Conservation (phyloP, 1,284 basidiomycete species). For the Chiua sp. region DNA sequence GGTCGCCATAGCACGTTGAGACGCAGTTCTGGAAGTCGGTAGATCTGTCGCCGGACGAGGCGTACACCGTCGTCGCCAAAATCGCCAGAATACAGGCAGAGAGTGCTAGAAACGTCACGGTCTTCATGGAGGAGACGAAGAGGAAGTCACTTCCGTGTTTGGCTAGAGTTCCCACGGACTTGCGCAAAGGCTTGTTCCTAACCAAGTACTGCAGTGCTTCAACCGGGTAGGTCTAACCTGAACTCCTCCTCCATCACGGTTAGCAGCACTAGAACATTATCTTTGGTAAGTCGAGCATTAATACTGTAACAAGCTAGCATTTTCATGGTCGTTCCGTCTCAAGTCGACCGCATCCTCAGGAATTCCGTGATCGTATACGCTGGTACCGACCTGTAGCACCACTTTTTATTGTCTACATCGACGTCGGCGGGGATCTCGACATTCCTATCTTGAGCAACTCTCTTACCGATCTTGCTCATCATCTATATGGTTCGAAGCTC, state of each 20-base stretch:
- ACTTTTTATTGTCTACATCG: not conserved
- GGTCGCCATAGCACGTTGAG: conserved; percentile 42
- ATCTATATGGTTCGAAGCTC: conserved; percentile 44
- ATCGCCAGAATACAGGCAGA: conserved; percentile 17
- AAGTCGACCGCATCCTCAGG: not conserved
- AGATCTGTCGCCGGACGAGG: conserved; percentile 66
- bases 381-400: not conserved
- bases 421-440: not conserved
- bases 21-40: conserved; percentile 60
- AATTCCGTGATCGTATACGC: no score
- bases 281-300: not conserved
- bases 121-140: conserved; percentile 11
- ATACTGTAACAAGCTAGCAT: not conserved
- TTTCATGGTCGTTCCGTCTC: not conserved
- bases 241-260: not conserved
- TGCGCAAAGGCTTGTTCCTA: no score
- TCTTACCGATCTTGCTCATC: not conserved
- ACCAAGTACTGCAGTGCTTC: no score
- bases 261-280: no score
- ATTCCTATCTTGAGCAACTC: not conserved
- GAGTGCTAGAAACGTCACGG: conserved; percentile 9
- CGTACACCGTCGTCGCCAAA: conserved; percentile 20
- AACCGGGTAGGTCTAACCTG: no score
- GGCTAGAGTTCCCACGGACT: no score
- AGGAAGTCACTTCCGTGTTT: not conserved